These are phyloP conservation scores for Cyberlindnera nakhonratchasimensis DNA, from an alignment of 805 yeast species.

Conservation along the genomic window DNA sequence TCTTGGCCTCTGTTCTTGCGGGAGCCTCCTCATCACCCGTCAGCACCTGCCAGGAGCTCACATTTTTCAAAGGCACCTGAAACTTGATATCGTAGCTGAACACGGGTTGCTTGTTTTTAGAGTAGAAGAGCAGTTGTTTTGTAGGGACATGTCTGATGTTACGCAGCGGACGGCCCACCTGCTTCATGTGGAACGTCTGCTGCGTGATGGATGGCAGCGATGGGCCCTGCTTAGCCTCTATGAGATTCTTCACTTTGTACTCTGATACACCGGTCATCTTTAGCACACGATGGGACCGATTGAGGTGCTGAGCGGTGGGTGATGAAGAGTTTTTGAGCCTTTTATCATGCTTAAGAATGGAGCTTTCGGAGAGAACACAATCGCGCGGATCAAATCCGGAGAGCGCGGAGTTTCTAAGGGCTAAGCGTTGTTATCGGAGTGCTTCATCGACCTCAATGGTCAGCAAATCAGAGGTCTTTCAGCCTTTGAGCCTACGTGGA, in stretches of 20 bases:
- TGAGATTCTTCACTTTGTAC: constrained; percentile 10
- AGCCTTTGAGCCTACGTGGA: no score
- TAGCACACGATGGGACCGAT: no score
- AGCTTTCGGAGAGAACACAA: not conserved
- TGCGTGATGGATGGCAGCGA: constrained; percentile 12
- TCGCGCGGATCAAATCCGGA: constrained; percentile 1
- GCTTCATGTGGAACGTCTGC: constrained; percentile 21
- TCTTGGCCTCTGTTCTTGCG: constrained; percentile 27
- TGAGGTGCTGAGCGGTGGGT: no score
- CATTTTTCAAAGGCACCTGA: constrained; percentile 42
- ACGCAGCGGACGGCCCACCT: constrained; percentile 46
- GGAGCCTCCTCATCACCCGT: not conserved
- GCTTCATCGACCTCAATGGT: no score
- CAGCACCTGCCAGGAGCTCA: not conserved
- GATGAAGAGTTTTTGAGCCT: not conserved
- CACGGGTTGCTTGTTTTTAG: constrained; percentile 34
- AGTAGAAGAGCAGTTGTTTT: constrained; percentile 41
- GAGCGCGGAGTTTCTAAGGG: not conserved
- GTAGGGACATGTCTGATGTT: constrained; percentile 51
- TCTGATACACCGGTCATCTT: constrained; percentile 3
- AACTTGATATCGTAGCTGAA: constrained; percentile 54
- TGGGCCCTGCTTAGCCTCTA: constrained; percentile 7
- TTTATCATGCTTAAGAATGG: not conserved
- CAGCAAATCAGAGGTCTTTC: no score
- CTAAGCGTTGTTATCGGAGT: not conserved